Conservation (phyloP, 2,329 filamentous ascomycete species). For the Juglanconis sp. region DNA sequence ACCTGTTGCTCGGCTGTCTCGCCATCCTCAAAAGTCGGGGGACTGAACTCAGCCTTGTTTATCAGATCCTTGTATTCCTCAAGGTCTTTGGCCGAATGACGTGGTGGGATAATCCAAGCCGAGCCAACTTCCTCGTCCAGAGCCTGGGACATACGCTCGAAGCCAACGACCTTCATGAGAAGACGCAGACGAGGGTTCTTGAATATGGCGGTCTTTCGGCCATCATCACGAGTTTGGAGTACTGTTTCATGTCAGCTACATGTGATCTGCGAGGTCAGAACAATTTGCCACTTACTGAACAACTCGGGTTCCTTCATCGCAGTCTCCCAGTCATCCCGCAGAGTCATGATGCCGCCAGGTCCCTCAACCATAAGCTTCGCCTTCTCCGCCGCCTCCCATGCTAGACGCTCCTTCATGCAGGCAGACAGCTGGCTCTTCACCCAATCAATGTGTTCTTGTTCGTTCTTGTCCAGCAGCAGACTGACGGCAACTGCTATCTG, state of each 20-base stretch:
- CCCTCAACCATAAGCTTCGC: constrained; percentile 49
- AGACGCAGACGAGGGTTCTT: constrained; percentile 86
- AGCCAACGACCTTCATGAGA: constrained; percentile 72
- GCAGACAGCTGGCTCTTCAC: constrained; percentile 67
- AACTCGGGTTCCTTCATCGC: constrained; percentile 39
- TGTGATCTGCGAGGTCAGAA: background rate
- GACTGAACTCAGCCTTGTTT: constrained; percentile 73
- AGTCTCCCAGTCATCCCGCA: constrained; percentile 24
- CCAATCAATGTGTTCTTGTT: constrained; percentile 76
- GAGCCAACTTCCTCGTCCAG: constrained; percentile 71
- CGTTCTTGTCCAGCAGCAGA: constrained; percentile 74
- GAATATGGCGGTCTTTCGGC: constrained; percentile 72
- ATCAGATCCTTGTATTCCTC: constrained; percentile 69
- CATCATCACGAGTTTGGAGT: constrained; percentile 62
- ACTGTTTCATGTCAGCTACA: constrained; percentile 33
- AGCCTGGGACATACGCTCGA: constrained; percentile 54
- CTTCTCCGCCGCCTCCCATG: constrained; percentile 72
- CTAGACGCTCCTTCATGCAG: constrained; percentile 69
- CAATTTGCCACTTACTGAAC: constrained; percentile 45
- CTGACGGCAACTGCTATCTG: constrained; percentile 79
- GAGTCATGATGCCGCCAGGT: constrained; percentile 15
- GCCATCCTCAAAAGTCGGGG: constrained; percentile 73
- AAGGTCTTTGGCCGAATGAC: constrained; percentile 61
- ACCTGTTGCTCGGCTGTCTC: constrained; percentile 73
- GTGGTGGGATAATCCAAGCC: constrained; percentile 72